A percentile compares a stretch with the other conserved stretches of the same genome.
These are phyloP conservation scores for Trichoderma harzianum DNA, from an alignment of 2,329 filamentous ascomycete genomes.

Conservation along the genomic window DNA sequence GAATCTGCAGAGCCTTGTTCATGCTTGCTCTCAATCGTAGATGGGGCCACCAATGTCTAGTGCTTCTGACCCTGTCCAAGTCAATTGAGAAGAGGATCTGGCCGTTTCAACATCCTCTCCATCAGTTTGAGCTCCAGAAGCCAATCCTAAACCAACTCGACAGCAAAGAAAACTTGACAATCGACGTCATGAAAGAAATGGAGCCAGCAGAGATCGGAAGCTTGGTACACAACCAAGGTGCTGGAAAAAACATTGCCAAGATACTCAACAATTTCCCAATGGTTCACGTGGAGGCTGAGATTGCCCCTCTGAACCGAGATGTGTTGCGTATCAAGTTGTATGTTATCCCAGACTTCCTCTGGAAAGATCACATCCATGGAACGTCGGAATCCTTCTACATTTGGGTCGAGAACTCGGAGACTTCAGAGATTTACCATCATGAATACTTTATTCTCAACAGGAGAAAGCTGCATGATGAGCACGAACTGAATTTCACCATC, in stretches of 20 bases:
- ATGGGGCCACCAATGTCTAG: constrained; percentile 94
- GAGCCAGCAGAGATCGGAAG: constrained; percentile 84
- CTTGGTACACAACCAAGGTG: constrained; percentile 84
- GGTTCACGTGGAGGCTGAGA: constrained; percentile 84
- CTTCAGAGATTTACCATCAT: constrained; percentile 94
- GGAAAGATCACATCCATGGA: constrained; percentile 93
- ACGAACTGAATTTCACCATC: constrained; percentile 97
- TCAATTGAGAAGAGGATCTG: constrained; percentile 96
- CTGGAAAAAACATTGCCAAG: constrained; percentile 77
- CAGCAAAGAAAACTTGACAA: constrained; percentile 69
- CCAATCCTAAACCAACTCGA: constrained; percentile 82
- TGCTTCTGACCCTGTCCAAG: constrained; percentile 87
- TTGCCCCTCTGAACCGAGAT: constrained; percentile 90
- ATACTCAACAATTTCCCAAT: constrained; percentile 91
- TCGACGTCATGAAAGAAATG: constrained; percentile 90
- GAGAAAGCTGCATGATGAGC: constrained; percentile 89
- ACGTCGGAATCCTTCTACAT: constrained; percentile 96
- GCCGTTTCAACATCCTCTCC: constrained; percentile 91
- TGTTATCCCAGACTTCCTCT: constrained; percentile 84
- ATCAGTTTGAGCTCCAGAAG: constrained; percentile 88
- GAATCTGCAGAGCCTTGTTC: constrained; percentile 91
- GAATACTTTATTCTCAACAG: constrained; percentile 93
- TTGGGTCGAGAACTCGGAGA: constrained; percentile 98
- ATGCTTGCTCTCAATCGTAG: constrained; percentile 95
- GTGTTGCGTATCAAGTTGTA: constrained; percentile 87